Conservation (phyloP, 164 flowering plant species). For the Amborella trichopoda region DNA sequence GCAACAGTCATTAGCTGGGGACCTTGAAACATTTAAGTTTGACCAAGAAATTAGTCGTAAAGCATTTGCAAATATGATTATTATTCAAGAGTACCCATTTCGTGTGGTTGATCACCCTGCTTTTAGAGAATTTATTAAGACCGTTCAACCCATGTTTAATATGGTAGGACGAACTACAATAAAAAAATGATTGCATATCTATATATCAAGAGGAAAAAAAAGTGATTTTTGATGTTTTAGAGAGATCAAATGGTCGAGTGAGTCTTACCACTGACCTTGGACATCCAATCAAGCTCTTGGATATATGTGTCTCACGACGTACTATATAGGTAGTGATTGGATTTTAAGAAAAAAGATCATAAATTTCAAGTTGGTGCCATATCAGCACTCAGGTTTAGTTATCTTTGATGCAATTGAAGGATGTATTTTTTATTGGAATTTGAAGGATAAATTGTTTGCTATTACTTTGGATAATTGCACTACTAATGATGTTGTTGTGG, state of each 20-base stretch:
- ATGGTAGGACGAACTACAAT: not conserved
- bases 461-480: conserved; percentile 41
- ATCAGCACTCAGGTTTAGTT: conserved; percentile 53
- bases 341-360: conserved; percentile 51
- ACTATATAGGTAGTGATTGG: conserved; percentile 72
- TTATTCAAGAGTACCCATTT: conserved; percentile 5
- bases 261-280: conserved; percentile 1
- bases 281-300: conserved; percentile 41
- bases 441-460: conserved; percentile 59
- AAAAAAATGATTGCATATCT: conserved; percentile 4
- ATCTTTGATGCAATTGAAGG: conserved; percentile 55
- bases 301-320: conserved; percentile 57
- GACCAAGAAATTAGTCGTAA: conserved; percentile 3
- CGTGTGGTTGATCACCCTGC: conserved; percentile 4
- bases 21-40: no score
- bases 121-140: conserved; percentile 1
- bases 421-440: conserved; percentile 68
- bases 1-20: no score
- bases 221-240: not conserved
- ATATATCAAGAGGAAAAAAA: conserved; percentile 7
- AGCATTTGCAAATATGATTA: conserved; percentile 8
- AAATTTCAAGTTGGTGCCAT: conserved; percentile 70
- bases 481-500: conserved; percentile 25
- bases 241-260: not conserved
- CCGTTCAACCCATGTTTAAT: conserved; percentile 5